Evolutionary conservation across 2,329 filamentous ascomycete genomes (phyloP), one percentile per base, ranked within the genome.

Genomic region (Aspergillus cejpii): DNA sequence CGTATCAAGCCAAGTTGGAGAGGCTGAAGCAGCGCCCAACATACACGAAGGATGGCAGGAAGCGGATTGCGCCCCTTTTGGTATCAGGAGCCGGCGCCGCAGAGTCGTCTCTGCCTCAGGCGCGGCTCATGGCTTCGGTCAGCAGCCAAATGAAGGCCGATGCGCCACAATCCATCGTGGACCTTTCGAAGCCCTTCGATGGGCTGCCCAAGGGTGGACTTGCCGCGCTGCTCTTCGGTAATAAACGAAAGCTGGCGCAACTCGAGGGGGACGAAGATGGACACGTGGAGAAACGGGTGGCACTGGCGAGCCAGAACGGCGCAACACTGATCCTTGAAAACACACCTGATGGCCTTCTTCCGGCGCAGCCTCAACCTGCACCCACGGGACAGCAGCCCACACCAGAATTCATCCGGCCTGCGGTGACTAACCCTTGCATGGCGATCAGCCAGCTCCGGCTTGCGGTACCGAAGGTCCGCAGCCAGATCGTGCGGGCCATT

Each of bases 1-100:
- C 76, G 8, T 78, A 77, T 52, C 71, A 73, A 47, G 75, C 72
- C 12, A 80, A 80, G 54, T 64, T 85, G 3, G 81, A 85, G 54
- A 78, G 79, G 50, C 69, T 97, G 52, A 97, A 97, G 67, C 87
- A 91, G 50, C 80, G 92, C 41, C 90, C 97, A 3, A 96, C 91
- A 0, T 84, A 96, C 48, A 94, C 88, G 0, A 97, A 96, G 64
- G 91, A 98, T 54, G 92, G 92, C 23, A 97, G 92, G 70, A 98
- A 98, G 71, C 80, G 92, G 43, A 91, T 98, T 44, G 87, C 89
- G 3, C 92, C 92, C 1, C 74, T 98, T 52, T 75, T 98, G 10
- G 87, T 98, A 5, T 94, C 91, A 0, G 89, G 88, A 0, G 91
- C 90, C 6, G 88, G 87, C 2, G 86, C 84, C 1, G 87, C 87